phyloP scores from a whole-genome alignment of 1,139 yeast species.

The Geotrichum bryndzae region DNA sequence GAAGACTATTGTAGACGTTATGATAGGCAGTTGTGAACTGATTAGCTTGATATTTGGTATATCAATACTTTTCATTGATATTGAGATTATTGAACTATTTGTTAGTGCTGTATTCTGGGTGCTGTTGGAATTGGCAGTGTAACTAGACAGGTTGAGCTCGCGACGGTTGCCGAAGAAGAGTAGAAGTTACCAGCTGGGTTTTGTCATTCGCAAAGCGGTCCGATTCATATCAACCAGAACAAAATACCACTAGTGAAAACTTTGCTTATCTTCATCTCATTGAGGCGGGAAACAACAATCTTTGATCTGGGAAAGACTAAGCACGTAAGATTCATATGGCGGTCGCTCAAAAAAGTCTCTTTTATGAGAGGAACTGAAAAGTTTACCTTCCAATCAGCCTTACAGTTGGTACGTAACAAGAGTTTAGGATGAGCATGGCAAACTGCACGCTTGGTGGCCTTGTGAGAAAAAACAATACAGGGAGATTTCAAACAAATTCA shows the following conservation, averaged over 20 bases:
- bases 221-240: not conserved
- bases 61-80: not conserved
- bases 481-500: too few species aligned
- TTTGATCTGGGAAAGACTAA: not conserved
- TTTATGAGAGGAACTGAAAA: too few species aligned
- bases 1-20: not conserved
- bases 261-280: not conserved
- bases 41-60: not conserved
- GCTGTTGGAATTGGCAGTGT: not conserved
- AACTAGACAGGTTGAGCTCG: not conserved
- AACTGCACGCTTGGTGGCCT: too few species aligned
- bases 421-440: too few species aligned
- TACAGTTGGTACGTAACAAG: too few species aligned
- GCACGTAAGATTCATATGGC: not conserved
- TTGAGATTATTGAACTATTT: too few species aligned
- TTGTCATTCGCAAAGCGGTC: not conserved
- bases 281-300: not conserved
- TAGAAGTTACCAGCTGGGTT: not conserved
- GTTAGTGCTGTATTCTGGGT: not conserved
- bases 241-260: not conserved
- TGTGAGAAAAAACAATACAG: too few species aligned
- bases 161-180: not conserved
- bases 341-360: not conserved
- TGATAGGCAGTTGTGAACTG: not conserved
- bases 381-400: too few species aligned